Evolutionary conservation across 305 asterid species (phyloP), one percentile per base, ranked within the genome.

Genomic region (Fraxinus latifolia): DNA sequence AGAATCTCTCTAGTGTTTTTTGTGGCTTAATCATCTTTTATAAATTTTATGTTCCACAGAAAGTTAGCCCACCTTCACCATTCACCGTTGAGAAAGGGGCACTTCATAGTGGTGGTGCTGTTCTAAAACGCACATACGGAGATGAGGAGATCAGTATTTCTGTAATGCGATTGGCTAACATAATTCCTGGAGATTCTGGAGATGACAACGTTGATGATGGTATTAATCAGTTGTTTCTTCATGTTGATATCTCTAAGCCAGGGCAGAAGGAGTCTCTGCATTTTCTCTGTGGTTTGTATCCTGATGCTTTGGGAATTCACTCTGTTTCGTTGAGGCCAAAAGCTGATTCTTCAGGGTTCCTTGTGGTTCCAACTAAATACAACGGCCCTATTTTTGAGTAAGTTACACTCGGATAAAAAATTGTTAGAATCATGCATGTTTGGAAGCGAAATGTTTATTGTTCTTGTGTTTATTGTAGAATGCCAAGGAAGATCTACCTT

Each of bases 281-380:
- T 88, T 94, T 95, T 83, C 97, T 94, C 23, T 95, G 99, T 60
- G 99, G 97, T 65, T 74, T 94, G 85, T 95, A 95, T 83, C 97
- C 98, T 0, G 99, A 95, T 92, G 99, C 99, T 84, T 84, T 95
- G 62, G 98, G 99, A 79, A 93, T 95, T 89, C 99, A 94, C 87
- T 92, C 98, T 1, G 94, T 93, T 82, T 80, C 92, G 14, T 47
- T 94, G 89, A 90, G 94, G 85, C 89, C 91, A 7, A 95, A 92
- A 86, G 79, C 70, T 0, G 94, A 92, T 81, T 71, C 93, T 85
- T 82, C 92, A 7, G 93, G 90, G 67, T 90, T 88, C 79, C 86
- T 84, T 53, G 89, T 47, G 77, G 86, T 83, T 86, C 90, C 95
- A 34, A 82, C 88, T 50, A 90, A 86, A 42, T 95, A 95, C 86